These are phyloP conservation scores for Aspergillus novofumigatus DNA, from an alignment of 2,329 filamentous ascomycete genomes.

Conservation along the genomic window DNA sequence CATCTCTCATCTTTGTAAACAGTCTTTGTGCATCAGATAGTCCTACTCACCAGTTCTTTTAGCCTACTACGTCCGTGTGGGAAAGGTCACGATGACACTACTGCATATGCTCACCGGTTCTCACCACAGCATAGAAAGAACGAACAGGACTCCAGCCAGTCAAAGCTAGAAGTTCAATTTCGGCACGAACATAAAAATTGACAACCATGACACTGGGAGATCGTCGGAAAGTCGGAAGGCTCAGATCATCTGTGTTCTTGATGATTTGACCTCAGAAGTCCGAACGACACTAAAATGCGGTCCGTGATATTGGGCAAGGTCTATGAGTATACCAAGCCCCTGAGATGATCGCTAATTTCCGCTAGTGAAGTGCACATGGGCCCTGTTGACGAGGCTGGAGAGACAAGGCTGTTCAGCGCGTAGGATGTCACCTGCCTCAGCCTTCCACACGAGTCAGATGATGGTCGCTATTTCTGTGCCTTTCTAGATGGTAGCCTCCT, in stretches of 20 bases:
- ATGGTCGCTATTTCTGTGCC: background rate
- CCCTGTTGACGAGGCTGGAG: constrained; percentile 6
- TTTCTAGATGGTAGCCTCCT: background rate
- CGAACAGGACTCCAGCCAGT: background rate
- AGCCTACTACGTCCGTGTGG: background rate
- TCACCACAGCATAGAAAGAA: background rate
- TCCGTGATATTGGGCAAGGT: background rate
- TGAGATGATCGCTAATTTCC: background rate
- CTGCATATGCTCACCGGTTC: background rate
- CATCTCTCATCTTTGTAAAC: background rate
- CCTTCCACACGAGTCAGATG: constrained; percentile 10
- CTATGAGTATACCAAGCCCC: background rate
- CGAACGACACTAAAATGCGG: background rate
- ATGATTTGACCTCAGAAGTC: background rate
- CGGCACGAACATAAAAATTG: background rate
- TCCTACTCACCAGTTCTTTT: background rate
- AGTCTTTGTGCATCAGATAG: background rate
- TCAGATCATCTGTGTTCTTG: background rate
- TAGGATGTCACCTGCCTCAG: constrained; percentile 12
- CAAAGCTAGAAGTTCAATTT: background rate
- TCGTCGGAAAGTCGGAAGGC: background rate
- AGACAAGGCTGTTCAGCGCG: constrained; percentile 3
- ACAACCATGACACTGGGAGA: background rate
- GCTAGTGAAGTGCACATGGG: background rate
- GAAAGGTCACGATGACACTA: background rate